Evolutionary conservation across 2,329 filamentous ascomycete genomes (phyloP), one percentile per base, ranked within the genome.

Genomic region (Neophaeococcomyces aloes): DNA sequence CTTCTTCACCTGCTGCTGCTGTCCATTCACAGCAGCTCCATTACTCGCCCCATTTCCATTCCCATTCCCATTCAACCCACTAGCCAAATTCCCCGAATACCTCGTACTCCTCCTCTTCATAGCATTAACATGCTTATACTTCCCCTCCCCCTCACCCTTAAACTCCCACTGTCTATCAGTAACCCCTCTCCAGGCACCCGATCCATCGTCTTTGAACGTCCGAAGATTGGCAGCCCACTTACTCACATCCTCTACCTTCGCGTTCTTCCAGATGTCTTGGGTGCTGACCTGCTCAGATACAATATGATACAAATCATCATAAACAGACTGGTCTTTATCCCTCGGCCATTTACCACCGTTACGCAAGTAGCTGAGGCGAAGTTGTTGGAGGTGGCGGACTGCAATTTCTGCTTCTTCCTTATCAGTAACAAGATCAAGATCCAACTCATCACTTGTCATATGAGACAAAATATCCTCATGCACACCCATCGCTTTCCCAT

Each of bases 381-480:
- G 13, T 13, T 23, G 4, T 23, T 25, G 35, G 17, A 38, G 6
- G 14, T 38, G 17, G 5, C 19, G 23, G 13, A 38, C 35, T 19
- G 35, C 35, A 19, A 38, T 38, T 10, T 27, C 35, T n/a, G 35
- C 35, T 19, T 38, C 35, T 23, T 38, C 35, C 25, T 38, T 23
- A 13, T 19, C 35, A 7, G 35, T 25, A 17, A 38, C 35, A 19
- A 25, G 35, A 27, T 38, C 35, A 17, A 38, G 14, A 23, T 38
- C 35, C 10, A 38, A n/a, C 35, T 38, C 35, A 14, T 38, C 35
- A 27, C 35, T 38, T 11, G n/a, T 38, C n/a, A 38, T 8, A 38
- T 38, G 35, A 17, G 35, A 17, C 8, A 38, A 19, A n/a, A 38
- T 38, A 14, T 38, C 35, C 35, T 38, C 35, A 19, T 38, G 35